phyloP scores from a whole-genome alignment of 192 early-diverging fungal genomes.

The Lunasporangiospora selenospora region DNA sequence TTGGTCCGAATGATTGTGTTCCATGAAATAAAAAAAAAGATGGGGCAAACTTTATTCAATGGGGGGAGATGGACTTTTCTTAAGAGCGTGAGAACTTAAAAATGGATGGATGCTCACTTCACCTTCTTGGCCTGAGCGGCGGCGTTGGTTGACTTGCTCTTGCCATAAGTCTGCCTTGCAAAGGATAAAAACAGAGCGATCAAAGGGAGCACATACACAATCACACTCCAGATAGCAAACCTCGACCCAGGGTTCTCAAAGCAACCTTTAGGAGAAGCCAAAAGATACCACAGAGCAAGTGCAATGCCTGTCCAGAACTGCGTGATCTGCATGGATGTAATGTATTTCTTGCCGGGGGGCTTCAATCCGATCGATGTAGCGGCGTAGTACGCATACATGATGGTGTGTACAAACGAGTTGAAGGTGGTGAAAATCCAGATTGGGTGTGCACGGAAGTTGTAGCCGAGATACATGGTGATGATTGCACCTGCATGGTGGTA shows the following conservation, averaged over 20 bases:
- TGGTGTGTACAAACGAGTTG: constrained; percentile 79
- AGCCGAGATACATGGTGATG: constrained; percentile 64
- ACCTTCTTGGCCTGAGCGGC: constrained; percentile 14
- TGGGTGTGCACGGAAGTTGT: constrained; percentile 62
- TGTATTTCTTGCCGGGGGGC: constrained; percentile 70
- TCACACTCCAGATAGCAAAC: constrained; percentile 56
- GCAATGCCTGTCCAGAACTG: constrained; percentile 74
- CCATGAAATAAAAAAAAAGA: too few relatives aligned
- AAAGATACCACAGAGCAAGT: constrained; percentile 62
- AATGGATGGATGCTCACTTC: too few relatives aligned
- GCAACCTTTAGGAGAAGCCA: constrained; percentile 56
- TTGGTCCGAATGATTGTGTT: too few relatives aligned
- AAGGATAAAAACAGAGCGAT: constrained; percentile 71
- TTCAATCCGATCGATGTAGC: constrained; percentile 67
- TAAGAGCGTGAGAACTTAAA: too few relatives aligned
- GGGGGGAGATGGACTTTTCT: too few relatives aligned
- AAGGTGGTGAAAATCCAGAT: constrained; percentile 72
- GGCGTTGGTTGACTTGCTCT: background rate
- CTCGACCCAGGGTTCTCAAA: constrained; percentile 48
- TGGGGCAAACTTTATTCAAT: too few relatives aligned
- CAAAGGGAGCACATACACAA: constrained; percentile 66
- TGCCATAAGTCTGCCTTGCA: constrained; percentile 62
- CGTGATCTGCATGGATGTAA: constrained; percentile 74
- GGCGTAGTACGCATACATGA: constrained; percentile 80
- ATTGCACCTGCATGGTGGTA: constrained; percentile 81